phyloP scores from a whole-genome alignment of 148 eudicot genomes.

The Fagopyrum tataricum region DNA sequence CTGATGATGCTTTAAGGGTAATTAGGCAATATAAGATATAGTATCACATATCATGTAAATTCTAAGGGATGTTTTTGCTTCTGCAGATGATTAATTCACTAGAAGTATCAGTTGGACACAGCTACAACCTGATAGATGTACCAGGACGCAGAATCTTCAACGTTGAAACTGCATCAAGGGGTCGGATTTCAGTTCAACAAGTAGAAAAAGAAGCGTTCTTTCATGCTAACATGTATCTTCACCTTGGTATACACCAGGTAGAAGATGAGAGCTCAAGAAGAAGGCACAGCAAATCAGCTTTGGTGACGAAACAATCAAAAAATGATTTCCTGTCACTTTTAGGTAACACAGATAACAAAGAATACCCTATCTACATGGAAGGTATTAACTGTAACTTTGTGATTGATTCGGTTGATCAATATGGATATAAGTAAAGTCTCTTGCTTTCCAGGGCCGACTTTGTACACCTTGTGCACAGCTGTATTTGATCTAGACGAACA shows the following conservation, averaged over 20 bases:
- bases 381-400: conserved; percentile 24
- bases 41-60: background rate
- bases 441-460: background rate
- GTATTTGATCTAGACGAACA: background rate
- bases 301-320: conserved; percentile 52
- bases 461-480: conserved; percentile 11
- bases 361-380: conserved; percentile 83
- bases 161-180: conserved; percentile 75
- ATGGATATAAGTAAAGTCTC: background rate
- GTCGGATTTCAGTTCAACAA: conserved; percentile 46
- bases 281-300: conserved; percentile 62
- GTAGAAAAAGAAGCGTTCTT: conserved; percentile 50
- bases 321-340: conserved; percentile 56
- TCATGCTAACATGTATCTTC: conserved; percentile 93
- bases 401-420: background rate
- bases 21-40: conserved; percentile 15
- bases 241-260: conserved; percentile 74
- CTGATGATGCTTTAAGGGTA: conserved; percentile 58
- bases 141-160: conserved; percentile 53
- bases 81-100: conserved; percentile 60
- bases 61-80: background rate
- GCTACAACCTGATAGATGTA: conserved; percentile 73
- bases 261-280: conserved; percentile 74
- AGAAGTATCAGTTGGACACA: conserved; percentile 76
- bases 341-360: conserved; percentile 51